Evolutionary conservation across 176 grass and related monocot genomes (phyloP).

Genomic region (Zizania latifolia): DNA sequence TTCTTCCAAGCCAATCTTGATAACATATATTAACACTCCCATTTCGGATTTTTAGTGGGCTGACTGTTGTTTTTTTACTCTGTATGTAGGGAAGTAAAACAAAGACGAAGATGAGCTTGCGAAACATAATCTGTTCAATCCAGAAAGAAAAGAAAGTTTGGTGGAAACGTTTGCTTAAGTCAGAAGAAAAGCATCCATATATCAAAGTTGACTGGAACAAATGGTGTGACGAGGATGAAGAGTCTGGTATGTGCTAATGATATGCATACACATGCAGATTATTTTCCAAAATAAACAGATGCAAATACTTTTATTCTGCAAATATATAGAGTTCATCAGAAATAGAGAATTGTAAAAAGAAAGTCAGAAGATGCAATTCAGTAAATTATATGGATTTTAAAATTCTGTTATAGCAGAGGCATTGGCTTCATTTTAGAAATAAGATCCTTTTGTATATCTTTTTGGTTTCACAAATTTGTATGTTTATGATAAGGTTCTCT

Average conservation of each 20-base stretch:
- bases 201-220: slow-evolving; percentile 99
- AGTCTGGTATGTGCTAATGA: slow-evolving; percentile 52
- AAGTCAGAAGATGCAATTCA: neutral
- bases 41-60: neutral
- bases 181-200: slow-evolving; percentile 83
- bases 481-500: neutral
- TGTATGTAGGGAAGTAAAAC: slow-evolving; percentile 63
- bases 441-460: neutral
- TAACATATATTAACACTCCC: neutral
- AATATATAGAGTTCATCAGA: neutral
- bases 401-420: neutral
- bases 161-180: slow-evolving; percentile 91
- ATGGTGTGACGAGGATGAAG: slow-evolving; percentile 96
- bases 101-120: slow-evolving; percentile 68
- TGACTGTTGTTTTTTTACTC: neutral
- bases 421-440: neutral
- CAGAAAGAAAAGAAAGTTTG: slow-evolving; percentile 91
- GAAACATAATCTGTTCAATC: slow-evolving; percentile 79
- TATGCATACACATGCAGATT: neutral
- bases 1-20: neutral
- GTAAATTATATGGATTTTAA: neutral
- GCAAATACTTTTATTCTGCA: neutral
- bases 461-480: neutral
- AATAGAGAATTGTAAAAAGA: neutral
- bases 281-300: too few species aligned